Evolutionary conservation across 2,329 filamentous ascomycete genomes (phyloP).

Genomic region (Fonsecaea erecta): DNA sequence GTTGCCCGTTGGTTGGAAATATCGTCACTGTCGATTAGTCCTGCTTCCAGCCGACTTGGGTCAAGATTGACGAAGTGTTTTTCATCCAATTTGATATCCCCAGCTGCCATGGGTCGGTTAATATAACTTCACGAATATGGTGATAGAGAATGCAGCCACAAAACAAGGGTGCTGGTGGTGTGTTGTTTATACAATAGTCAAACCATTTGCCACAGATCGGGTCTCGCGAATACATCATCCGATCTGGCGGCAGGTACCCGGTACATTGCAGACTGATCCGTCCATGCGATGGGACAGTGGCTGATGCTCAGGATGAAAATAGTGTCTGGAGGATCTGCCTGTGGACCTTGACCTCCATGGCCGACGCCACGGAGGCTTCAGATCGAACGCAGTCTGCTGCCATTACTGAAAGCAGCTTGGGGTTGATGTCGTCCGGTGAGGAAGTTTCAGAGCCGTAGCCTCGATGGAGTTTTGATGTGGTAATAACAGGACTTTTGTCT

Average conservation of each 20-base stretch:
- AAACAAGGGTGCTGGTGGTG: neutral
- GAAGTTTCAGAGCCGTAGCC: neutral
- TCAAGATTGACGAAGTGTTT: slow-evolving; percentile 1
- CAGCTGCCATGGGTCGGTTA: neutral
- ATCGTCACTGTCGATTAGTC: neutral
- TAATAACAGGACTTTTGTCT: slow-evolving; percentile 1
- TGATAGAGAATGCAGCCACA: neutral
- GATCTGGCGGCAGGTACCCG: neutral
- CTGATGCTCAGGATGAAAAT: neutral
- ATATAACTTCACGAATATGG: neutral
- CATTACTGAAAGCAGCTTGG: slow-evolving; percentile 4
- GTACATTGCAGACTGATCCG: neutral
- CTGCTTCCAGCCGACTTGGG: slow-evolving; percentile 8
- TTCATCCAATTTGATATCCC: slow-evolving; percentile 6
- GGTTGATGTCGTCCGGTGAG: neutral
- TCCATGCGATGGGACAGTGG: neutral
- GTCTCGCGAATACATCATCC: neutral
- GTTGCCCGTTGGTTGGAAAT: neutral
- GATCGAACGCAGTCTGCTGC: neutral
- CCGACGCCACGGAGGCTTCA: neutral
- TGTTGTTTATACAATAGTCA: neutral
- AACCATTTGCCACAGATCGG: neutral
- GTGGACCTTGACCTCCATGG: neutral
- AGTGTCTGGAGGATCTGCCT: neutral
- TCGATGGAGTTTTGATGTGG: slow-evolving; percentile 4